Base-by-base conservation (phyloP, 768 basidiomycete species). In the Hydnomerulius pinastri region DNA sequence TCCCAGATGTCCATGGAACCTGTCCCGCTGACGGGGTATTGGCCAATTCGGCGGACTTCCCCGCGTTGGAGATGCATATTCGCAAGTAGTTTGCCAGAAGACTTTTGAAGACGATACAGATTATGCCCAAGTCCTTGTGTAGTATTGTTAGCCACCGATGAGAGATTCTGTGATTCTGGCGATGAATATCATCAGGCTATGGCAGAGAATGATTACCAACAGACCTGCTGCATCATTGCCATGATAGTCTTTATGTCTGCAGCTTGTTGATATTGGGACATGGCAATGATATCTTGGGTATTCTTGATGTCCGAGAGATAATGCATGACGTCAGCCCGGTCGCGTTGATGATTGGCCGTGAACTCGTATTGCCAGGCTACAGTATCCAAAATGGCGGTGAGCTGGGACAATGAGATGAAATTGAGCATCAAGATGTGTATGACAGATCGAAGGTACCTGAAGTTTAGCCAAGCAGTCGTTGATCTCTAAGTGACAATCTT, bases 1-100 rank as follows among this genome's bases (percentile, higher is more conserved):
- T 82, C 79, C 72, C 72, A 72, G 40, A 81, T 76, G 62, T 80
- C 81, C 71, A 81, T 80, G 3, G 76, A 71, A 12, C 75, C 72
- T 6, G 75, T 78, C 24, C 79, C 79, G 35, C 74, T 74, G 42
- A 80, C 73, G 7, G 82, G 79, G 44, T 75, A 74, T 20, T 73
- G 65, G 13, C 78, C 75, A 25, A 78, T 64, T 49, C 78, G 71
- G 15, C 65, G 65, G 10, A 82, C 81, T 63, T 84, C 82, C 5
- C 80, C 80, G 4, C 74, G 72, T 44, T 71, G 67, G 27, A 84
- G 71, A 51, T 82, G 66, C 51, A 78, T 71, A 25, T 80, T 71
- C 0, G 79, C 79, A 42, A 82, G 70, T 20, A 84, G 67, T 43
- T 71, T 68, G 1, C 72, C 70, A 12, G 77, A 74, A n/a, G 68